These are phyloP conservation scores for Yamadazyma diddensiae DNA, from an alignment of 1,139 yeast species.

Conservation along the genomic window DNA sequence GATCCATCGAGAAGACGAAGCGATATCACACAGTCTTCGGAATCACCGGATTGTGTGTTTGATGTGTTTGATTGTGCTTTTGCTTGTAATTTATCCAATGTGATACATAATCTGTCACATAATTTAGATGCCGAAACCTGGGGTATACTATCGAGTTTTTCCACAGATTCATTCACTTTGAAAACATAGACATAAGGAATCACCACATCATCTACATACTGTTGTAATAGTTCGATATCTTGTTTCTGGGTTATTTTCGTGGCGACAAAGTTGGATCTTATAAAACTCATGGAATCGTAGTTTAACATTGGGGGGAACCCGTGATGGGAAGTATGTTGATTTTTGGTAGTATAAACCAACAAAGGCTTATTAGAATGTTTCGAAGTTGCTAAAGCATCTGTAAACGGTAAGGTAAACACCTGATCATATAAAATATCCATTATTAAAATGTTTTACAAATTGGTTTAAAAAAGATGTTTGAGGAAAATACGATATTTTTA, in stretches of 20 bases:
- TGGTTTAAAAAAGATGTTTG: neutral
- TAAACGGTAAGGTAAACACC: neutral
- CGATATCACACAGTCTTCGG: conserved; percentile 36
- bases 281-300: conserved; percentile 8
- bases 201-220: conserved; percentile 39
- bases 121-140: conserved; percentile 18
- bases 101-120: neutral
- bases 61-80: neutral
- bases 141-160: conserved; percentile 41
- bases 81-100: too few relatives aligned
- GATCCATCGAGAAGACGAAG: conserved; percentile 54
- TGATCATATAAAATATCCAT: conserved; percentile 1
- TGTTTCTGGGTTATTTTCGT: conserved; percentile 42
- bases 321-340: conserved; percentile 11
- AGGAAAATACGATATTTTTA: neutral
- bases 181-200: conserved; percentile 53
- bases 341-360: conserved; percentile 35
- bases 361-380: conserved; percentile 34
- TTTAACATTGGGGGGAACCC: conserved; percentile 16
- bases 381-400: conserved; percentile 40
- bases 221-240: conserved; percentile 49
- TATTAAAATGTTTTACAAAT: neutral
- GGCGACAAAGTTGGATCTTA: conserved; percentile 31
- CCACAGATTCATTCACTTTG: too few relatives aligned
- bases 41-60: neutral